A percentile compares a stretch with the other conserved stretches of the same genome.
These are phyloP conservation scores for Linum usitatissimum DNA, from an alignment of 345 rosid genomes.

Conservation along the genomic window DNA sequence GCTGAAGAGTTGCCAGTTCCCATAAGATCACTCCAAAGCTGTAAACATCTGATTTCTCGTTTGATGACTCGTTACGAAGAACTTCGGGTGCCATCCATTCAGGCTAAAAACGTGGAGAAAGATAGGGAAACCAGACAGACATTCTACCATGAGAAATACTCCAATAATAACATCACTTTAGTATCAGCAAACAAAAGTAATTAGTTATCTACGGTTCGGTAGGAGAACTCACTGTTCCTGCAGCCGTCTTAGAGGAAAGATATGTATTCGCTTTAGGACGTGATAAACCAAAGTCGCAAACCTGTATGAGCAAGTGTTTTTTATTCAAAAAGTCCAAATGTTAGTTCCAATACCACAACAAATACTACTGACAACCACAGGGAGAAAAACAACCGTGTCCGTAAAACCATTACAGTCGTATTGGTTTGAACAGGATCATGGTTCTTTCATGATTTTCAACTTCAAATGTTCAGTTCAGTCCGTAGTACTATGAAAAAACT, in stretches of 20 bases:
- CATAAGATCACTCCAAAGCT: constrained; percentile 26
- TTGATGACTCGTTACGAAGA: constrained; percentile 15
- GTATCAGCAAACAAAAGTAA: not conserved
- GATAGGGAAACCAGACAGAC: constrained; percentile 2
- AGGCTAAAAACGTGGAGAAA: constrained; percentile 12
- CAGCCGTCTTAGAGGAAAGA: constrained; percentile 18
- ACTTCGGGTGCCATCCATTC: constrained; percentile 31
- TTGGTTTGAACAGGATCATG: no score
- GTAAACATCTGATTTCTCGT: constrained; percentile 24
- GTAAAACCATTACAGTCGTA: no score
- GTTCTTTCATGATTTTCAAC: no score
- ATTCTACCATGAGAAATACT: constrained; percentile 1
- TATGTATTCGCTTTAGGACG: constrained; percentile 19
- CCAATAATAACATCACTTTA: not conserved
- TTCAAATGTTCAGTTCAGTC: no score
- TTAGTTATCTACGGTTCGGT: not conserved
- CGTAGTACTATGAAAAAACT: not conserved
- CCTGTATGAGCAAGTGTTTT: constrained; percentile 9
- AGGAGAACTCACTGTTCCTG: constrained; percentile 20
- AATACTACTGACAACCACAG: no score
- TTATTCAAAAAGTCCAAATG: not conserved
- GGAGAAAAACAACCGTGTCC: no score
- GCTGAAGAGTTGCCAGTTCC: constrained; percentile 21
- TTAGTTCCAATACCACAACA: not conserved
- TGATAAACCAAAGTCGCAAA: constrained; percentile 24